Base-by-base conservation (phyloP, 257 asterid genomes). In the Verbascum thapsus region DNA sequence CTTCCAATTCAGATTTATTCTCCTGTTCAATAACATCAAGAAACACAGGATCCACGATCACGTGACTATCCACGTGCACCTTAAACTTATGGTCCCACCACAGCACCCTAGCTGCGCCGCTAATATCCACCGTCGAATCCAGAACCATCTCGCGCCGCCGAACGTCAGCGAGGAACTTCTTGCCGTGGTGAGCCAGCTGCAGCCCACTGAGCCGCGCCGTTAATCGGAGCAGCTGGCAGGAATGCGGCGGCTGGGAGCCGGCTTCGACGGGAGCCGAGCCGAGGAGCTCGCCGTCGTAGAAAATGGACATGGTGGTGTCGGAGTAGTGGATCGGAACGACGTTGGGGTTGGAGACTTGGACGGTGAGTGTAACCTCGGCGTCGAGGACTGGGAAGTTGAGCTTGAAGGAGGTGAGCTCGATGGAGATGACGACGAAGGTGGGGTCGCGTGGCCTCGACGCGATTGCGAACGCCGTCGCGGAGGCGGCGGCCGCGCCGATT, bases 281-380 rank as follows among this genome's bases (percentile, higher is more conserved):
- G 72, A 92, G 85, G 53, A 81, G 87, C 3, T 87, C 58, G 17
- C 96, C 99, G 66, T 65, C 71, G 86, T 92, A 92, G 83, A 38
- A 83, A 56, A 92, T 89, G 52, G 88, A 77, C 96, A 92, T 81
- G 41, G 65, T 78, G 13, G 97, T 73, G 67, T 85, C 80, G 69
- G 88, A 66, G 86, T 89, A 92, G 72, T 54, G 70, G 72, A 92
- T 77, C 34, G 94, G 83, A 15, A 70, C 91, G 32, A 76, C 70
- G 82, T 92, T 92, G 42, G 99, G 99, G 83, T 92, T 92, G 67
- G 90, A 79, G 66, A 92, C 96, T 88, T 92, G 99, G 69, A 92
- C 94, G 67, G 89, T 92, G 23, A 92, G 87, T 80, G 72, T 75
- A 4, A 80, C 38, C 41, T 92, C 95, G 19, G 94, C 86, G 81